Evolutionary conservation across 768 basidiomycete genomes (phyloP).

Genomic region (Cystofilobasidium macerans): DNA sequence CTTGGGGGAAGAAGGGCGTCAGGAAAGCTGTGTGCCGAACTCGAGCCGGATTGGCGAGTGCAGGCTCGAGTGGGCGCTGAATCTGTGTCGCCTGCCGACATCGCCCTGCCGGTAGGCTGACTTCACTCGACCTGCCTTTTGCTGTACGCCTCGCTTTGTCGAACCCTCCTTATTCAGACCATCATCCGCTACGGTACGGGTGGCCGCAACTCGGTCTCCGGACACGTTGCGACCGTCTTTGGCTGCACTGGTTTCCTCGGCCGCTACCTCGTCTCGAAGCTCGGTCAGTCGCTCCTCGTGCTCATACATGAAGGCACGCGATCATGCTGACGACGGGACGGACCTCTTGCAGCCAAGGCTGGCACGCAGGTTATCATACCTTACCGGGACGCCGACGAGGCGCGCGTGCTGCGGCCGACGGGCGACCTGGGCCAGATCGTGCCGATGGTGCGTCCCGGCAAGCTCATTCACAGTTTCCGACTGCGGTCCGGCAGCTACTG

Average conservation of each 20-base stretch:
- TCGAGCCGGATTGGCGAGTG: too few relatives aligned
- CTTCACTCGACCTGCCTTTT: not conserved
- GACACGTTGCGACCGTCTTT: conserved; percentile 91
- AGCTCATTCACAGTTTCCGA: too few relatives aligned
- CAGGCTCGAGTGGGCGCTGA: too few relatives aligned
- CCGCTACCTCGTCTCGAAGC: conserved; percentile 82
- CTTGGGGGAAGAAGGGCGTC: too few relatives aligned
- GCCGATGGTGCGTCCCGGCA: conserved; percentile 47
- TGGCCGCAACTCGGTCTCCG: conserved; percentile 67
- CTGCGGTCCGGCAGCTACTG: too few relatives aligned
- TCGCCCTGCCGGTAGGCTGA: too few relatives aligned
- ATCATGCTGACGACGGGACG: not conserved
- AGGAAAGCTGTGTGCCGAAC: too few relatives aligned
- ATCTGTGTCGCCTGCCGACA: too few relatives aligned
- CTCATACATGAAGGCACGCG: not conserved
- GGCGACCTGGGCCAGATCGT: conserved; percentile 96
- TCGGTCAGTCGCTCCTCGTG: conserved; percentile 49
- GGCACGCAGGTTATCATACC: conserved; percentile 91
- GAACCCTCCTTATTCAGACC: conserved; percentile 40
- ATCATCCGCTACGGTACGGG: conserved; percentile 57
- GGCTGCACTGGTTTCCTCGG: conserved; percentile 93
- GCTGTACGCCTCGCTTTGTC: not conserved
- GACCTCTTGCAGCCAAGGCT: conserved; percentile 52
- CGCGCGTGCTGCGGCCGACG: conserved; percentile 77
- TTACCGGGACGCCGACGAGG: conserved; percentile 89